Percentiles rank a stretch among this genome's conserved stretches.
Conservation (phyloP, 129 eudicot genomes). For the Artemisia tridentata region DNA sequence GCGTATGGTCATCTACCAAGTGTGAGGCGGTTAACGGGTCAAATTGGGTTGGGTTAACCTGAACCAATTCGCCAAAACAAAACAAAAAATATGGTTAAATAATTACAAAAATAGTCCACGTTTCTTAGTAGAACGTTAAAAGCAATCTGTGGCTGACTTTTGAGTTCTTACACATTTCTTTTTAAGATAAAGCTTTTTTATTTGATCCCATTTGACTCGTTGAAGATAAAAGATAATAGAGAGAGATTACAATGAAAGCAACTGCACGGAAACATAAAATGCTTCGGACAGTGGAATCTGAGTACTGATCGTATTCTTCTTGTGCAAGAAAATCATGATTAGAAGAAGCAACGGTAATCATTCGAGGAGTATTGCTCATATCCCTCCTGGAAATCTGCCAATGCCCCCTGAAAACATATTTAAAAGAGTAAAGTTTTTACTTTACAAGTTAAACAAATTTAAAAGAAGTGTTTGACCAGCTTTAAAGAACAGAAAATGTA, state of each 20-base stretch:
- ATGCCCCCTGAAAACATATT: conserved; percentile 60
- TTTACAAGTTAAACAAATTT: background rate
- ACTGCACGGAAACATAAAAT: conserved; percentile 35
- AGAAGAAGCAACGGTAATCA: conserved; percentile 50
- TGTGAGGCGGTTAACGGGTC: too few species aligned
- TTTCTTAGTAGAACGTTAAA: too few species aligned
- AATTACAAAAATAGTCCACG: too few species aligned
- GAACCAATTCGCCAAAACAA: too few species aligned
- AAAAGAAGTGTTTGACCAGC: background rate
- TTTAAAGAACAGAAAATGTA: conserved; percentile 23
- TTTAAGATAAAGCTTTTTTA: background rate
- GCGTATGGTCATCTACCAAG: too few species aligned
- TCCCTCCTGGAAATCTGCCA: conserved; percentile 82
- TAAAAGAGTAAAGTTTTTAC: background rate
- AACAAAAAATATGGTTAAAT: too few species aligned
- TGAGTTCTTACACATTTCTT: background rate
- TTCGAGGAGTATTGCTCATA: conserved; percentile 31
- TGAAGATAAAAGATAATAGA: background rate
- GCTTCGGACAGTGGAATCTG: conserved; percentile 41
- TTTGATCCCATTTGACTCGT: background rate
- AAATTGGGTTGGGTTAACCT: too few species aligned
- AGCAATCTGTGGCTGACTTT: too few species aligned
- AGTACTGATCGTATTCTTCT: conserved; percentile 36
- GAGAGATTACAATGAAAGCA: conserved; percentile 31
- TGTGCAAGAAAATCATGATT: conserved; percentile 39